Evolutionary conservation across 495 filamentous ascomycete species (phyloP).

Genomic region (Penicillium pulvis): DNA sequence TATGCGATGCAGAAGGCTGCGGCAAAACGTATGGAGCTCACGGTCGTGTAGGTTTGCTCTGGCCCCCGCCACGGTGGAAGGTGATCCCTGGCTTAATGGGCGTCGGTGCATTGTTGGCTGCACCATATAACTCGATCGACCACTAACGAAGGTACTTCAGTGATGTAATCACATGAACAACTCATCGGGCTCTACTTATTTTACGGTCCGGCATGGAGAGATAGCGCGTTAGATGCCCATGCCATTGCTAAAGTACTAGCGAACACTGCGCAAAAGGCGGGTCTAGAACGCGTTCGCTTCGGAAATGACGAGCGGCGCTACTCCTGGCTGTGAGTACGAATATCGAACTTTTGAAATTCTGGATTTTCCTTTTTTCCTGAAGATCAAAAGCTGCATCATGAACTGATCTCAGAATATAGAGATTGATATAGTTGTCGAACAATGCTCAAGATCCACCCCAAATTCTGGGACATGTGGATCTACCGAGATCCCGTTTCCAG

Average conservation of each 20-base stretch:
- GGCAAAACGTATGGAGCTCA: neutral
- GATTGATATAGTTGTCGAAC: slow-evolving; percentile 9
- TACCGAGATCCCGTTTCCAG: slow-evolving; percentile 31
- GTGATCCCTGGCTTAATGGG: slow-evolving; percentile 8
- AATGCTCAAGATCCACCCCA: slow-evolving; percentile 19
- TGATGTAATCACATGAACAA: neutral
- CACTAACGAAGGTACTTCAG: slow-evolving; percentile 1
- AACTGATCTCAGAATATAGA: no score
- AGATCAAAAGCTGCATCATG: neutral
- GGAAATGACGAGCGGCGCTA: slow-evolving; percentile 6
- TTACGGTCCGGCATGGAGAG: neutral
- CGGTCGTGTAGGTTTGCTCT: neutral
- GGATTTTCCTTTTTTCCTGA: no score
- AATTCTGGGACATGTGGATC: slow-evolving; percentile 30
- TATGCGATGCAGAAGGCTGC: neutral
- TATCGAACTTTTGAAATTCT: neutral
- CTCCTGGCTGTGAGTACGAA: neutral
- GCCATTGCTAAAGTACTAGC: neutral
- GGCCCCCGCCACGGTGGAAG: neutral
- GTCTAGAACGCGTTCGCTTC: slow-evolving; percentile 11
- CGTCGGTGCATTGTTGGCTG: slow-evolving; percentile 5
- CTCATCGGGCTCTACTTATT: neutral
- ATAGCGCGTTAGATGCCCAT: neutral
- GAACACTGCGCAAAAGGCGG: neutral
- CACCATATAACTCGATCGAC: slow-evolving; percentile 3